phyloP scores from a whole-genome alignment of 768 basidiomycete genomes.

The Lyophyllum decastes region DNA sequence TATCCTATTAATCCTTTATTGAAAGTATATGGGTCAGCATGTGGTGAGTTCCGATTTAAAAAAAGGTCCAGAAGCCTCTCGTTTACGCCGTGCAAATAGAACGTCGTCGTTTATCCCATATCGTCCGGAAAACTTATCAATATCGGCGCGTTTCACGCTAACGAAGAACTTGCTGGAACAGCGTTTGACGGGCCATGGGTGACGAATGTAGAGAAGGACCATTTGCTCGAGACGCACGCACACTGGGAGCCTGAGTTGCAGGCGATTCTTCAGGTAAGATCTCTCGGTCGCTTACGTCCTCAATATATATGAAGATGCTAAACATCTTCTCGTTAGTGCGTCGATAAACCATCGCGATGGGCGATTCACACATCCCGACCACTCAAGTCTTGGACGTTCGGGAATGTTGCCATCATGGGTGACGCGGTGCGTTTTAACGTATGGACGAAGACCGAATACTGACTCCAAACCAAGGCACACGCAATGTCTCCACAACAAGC shows the following conservation, averaged over 20 bases:
- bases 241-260: constrained; percentile 48
- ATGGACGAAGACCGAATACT: neutral
- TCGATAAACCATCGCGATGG: constrained; percentile 39
- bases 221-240: constrained; percentile 37
- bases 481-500: constrained; percentile 13
- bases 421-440: constrained; percentile 38
- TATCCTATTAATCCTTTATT: neutral
- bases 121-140: constrained; percentile 32
- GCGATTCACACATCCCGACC: constrained; percentile 37
- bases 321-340: constrained; percentile 25
- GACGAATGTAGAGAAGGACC: constrained; percentile 33
- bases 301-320: neutral
- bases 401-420: constrained; percentile 42
- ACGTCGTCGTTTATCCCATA: constrained; percentile 35
- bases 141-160: constrained; percentile 27
- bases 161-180: constrained; percentile 30
- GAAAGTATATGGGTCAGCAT: constrained; percentile 34
- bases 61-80: neutral
- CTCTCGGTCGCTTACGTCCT: neutral
- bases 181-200: constrained; percentile 36
- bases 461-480: constrained; percentile 2
- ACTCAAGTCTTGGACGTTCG: constrained; percentile 37
- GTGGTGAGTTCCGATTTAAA: constrained; percentile 16
- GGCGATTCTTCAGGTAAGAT: constrained; percentile 42
- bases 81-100: constrained; percentile 14